Percentiles rank a stretch among this genome's conserved stretches.
Conservation (phyloP, 2,329 filamentous ascomycete genomes). For the Pseudogymnoascus sp. region DNA sequence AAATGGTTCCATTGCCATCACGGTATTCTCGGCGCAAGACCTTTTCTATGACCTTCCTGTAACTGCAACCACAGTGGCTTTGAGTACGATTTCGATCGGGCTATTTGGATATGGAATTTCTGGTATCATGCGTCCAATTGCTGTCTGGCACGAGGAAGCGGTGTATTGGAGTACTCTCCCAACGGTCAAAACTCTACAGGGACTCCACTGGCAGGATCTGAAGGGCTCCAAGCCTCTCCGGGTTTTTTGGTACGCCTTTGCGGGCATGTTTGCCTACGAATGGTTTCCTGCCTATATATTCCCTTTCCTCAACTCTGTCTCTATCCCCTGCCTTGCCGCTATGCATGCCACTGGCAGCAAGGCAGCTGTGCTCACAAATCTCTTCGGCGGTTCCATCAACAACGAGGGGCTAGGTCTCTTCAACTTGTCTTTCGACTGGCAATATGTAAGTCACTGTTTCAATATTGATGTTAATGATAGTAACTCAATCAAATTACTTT, state of each 20-base stretch:
- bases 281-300: slow-evolving; percentile 42
- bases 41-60: slow-evolving; percentile 39
- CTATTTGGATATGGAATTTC: slow-evolving; percentile 43
- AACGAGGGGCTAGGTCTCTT: slow-evolving; percentile 40
- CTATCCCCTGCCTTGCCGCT: slow-evolving; percentile 40
- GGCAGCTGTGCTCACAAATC: slow-evolving; percentile 38
- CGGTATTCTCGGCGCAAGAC: slow-evolving; percentile 39
- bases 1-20: slow-evolving; percentile 37
- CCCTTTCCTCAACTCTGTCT: slow-evolving; percentile 36
- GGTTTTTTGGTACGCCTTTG: slow-evolving; percentile 37
- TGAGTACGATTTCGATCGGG: slow-evolving; percentile 42
- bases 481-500: slow-evolving; percentile 9
- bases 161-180: slow-evolving; percentile 38
- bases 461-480: not conserved
- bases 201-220: slow-evolving; percentile 32
- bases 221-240: slow-evolving; percentile 35
- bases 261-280: slow-evolving; percentile 40
- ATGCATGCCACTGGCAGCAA: slow-evolving; percentile 38
- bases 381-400: slow-evolving; percentile 41
- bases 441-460: slow-evolving; percentile 36
- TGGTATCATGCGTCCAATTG: slow-evolving; percentile 38
- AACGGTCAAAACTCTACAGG: slow-evolving; percentile 33
- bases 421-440: slow-evolving; percentile 38
- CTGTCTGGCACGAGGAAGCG: slow-evolving; percentile 43
- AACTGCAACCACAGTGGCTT: slow-evolving; percentile 34